Conservation (phyloP, 2,329 filamentous ascomycete genomes). For the Aspergillus fischeri region DNA sequence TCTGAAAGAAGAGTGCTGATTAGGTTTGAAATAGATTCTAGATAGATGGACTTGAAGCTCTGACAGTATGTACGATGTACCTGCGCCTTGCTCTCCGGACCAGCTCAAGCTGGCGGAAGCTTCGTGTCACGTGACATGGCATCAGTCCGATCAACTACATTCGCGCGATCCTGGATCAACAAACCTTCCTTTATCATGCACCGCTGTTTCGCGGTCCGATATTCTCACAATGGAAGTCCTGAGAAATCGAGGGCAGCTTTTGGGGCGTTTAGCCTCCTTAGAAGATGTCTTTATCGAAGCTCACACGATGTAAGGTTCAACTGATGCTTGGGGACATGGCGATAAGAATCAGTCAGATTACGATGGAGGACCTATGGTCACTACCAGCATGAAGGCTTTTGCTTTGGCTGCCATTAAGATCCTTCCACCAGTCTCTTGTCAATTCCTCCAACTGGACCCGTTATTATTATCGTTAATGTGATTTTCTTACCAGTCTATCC, state of each 20-base stretch:
- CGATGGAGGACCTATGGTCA: background rate
- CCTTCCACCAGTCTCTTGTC: background rate
- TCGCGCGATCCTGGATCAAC: background rate
- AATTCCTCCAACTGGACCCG: background rate
- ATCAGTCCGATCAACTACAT: background rate
- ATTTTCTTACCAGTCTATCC: background rate
- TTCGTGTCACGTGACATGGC: constrained; percentile 25
- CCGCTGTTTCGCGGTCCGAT: background rate
- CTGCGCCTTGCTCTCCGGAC: constrained; percentile 11
- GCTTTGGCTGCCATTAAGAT: background rate
- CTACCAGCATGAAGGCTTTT: background rate
- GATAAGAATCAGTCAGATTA: background rate
- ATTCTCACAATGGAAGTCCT: background rate
- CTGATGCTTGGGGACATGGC: background rate
- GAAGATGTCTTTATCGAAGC: background rate
- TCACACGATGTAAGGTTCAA: background rate
- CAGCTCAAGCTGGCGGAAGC: constrained; percentile 26
- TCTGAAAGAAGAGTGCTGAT: constrained; percentile 8
- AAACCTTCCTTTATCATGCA: background rate
- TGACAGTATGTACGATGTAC: background rate
- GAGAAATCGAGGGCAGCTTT: background rate
- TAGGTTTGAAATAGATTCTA: background rate
- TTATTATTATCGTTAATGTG: background rate
- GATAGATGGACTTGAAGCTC: constrained; percentile 7
- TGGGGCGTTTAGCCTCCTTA: background rate